Evolutionary conservation across 1,139 yeast genomes (phyloP).

Genomic region (Pichia sorboxylosa): DNA sequence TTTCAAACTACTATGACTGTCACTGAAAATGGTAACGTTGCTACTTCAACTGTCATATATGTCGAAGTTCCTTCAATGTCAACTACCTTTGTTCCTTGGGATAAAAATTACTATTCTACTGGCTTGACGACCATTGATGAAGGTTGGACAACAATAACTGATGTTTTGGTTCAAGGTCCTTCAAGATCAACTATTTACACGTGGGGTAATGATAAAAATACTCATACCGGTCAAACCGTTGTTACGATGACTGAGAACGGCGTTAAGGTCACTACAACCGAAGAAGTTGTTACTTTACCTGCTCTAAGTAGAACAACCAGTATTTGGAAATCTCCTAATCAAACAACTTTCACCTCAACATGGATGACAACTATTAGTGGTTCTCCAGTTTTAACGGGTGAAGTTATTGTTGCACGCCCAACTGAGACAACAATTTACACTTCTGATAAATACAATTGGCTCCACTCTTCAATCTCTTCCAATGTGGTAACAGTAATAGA

Average conservation of each 20-base stretch:
- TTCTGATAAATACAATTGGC: no score
- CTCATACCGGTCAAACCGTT: no score
- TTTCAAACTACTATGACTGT: slow-evolving; percentile 3
- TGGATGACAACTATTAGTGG: slow-evolving; percentile 2
- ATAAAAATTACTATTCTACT: no score
- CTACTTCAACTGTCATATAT: neutral
- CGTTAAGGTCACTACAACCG: neutral
- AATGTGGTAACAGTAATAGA: no score
- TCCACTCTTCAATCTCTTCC: no score
- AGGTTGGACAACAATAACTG: neutral
- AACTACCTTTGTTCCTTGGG: slow-evolving; percentile 2
- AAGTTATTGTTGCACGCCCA: slow-evolving; percentile 6
- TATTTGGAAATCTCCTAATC: slow-evolving; percentile 1
- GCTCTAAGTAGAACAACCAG: slow-evolving; percentile 1
- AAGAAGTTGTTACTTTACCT: slow-evolving; percentile 3
- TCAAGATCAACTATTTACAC: neutral
- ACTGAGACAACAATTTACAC: slow-evolving; percentile 1
- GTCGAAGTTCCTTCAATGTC: slow-evolving; percentile 3
- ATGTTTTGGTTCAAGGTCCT: neutral
- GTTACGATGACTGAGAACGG: neutral
- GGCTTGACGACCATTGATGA: slow-evolving; percentile 2
- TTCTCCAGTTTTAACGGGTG: slow-evolving; percentile 1
- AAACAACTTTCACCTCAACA: slow-evolving; percentile 4
- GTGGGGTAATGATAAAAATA: neutral
- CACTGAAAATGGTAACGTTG: neutral